These are phyloP conservation scores for Arachnopeziza araneosa DNA, from an alignment of 2,329 filamentous ascomycete species.

Conservation along the genomic window DNA sequence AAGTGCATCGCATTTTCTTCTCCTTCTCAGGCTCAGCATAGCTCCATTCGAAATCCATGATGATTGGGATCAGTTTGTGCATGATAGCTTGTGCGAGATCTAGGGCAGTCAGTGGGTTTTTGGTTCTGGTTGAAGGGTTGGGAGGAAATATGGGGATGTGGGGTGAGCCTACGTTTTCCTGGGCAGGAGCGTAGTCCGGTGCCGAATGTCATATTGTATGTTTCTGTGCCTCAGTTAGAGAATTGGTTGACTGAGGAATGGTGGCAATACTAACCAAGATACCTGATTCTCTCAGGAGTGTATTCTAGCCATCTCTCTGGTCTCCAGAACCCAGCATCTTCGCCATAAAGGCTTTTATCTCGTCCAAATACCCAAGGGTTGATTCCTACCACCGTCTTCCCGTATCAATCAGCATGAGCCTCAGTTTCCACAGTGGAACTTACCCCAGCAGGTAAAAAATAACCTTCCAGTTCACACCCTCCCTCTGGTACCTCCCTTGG, in stretches of 20 bases:
- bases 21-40: conserved; percentile 4
- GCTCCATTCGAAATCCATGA: conserved; percentile 10
- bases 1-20: conserved; percentile 8
- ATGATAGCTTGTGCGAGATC: conserved; percentile 15
- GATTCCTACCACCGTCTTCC: conserved; percentile 39
- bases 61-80: conserved; percentile 13
- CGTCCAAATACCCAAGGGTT: conserved; percentile 37
- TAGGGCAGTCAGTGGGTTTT: conserved; percentile 3
- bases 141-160: too few species aligned
- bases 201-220: too few species aligned
- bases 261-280: too few species aligned
- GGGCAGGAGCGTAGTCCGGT: too few species aligned
- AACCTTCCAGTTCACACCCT: too few species aligned
- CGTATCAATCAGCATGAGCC: conserved; percentile 8
- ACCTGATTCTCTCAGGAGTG: not conserved
- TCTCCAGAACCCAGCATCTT: conserved; percentile 45
- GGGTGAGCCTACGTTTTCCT: too few species aligned
- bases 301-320: conserved; percentile 51
- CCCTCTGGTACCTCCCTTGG: too few species aligned
- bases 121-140: too few species aligned
- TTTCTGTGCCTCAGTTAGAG: too few species aligned
- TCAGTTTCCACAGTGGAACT: too few species aligned
- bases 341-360: conserved; percentile 43
- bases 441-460: too few species aligned
- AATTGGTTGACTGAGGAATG: too few species aligned